Evolutionary conservation across 2,329 filamentous ascomycete genomes (phyloP).

Genomic region (Colletotrichum lupini): DNA sequence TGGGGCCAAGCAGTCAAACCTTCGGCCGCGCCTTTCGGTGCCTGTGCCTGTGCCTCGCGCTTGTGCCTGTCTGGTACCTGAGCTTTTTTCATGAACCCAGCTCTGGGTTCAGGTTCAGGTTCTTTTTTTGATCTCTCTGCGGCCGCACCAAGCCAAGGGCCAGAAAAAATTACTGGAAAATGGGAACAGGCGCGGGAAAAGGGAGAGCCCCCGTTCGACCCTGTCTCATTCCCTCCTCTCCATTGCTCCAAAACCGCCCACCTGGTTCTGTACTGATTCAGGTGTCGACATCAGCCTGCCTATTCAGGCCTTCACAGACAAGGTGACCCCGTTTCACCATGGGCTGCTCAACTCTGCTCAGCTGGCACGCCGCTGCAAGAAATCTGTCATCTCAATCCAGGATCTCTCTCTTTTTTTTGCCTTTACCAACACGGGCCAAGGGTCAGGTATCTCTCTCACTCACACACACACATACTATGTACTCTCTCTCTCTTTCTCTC

Average conservation of each 20-base stretch:
- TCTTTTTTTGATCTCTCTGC: neutral
- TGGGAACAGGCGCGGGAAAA: neutral
- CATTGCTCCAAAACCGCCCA: slow-evolving; percentile 17
- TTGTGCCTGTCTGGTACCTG: neutral
- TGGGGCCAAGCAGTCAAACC: neutral
- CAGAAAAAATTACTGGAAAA: neutral
- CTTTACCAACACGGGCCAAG: slow-evolving; percentile 39
- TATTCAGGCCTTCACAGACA: slow-evolving; percentile 9
- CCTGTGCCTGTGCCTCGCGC: neutral
- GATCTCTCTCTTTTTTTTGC: slow-evolving; percentile 31
- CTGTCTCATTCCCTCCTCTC: slow-evolving; percentile 18
- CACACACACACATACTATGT: no score
- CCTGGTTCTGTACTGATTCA: slow-evolving; percentile 29
- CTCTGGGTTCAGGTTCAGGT: neutral
- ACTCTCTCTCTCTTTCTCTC: no score
- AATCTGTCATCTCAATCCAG: slow-evolving; percentile 34
- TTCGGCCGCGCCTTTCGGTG: slow-evolving; percentile 6
- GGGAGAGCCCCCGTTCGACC: slow-evolving; percentile 20
- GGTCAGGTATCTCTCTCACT: neutral
- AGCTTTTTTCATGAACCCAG: neutral
- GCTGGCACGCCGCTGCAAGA: neutral
- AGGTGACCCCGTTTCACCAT: slow-evolving; percentile 41
- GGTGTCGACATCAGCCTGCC: slow-evolving; percentile 25
- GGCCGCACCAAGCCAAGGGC: slow-evolving; percentile 22
- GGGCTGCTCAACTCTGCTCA: slow-evolving; percentile 29